Conservation (phyloP, 495 filamentous ascomycete species). For the Cercophora newfieldiana region DNA sequence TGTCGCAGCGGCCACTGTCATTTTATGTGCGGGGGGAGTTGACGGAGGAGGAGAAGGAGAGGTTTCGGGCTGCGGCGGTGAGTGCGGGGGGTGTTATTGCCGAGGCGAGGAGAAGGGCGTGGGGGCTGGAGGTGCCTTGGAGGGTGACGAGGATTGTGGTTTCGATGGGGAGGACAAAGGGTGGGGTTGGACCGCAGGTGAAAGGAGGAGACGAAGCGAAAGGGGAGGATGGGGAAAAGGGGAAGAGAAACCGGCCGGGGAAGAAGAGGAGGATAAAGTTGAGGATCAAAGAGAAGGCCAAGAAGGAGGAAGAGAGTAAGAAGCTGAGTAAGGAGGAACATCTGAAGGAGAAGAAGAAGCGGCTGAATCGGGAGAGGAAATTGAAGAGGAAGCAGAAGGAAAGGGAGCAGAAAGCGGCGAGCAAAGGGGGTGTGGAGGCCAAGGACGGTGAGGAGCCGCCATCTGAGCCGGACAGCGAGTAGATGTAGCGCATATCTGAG, state of each 20-base stretch:
- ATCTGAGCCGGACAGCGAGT: constrained; percentile 8
- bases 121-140: constrained; percentile 59
- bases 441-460: background rate
- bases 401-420: constrained; percentile 47
- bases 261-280: constrained; percentile 56
- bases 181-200: background rate
- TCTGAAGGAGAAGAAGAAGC: constrained; percentile 54
- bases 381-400: constrained; percentile 52
- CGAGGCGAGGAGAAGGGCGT: constrained; percentile 42
- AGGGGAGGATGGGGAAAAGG: constrained; percentile 10
- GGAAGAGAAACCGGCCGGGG: constrained; percentile 44
- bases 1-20: constrained; percentile 40
- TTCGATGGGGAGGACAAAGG: background rate
- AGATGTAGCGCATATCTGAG: background rate
- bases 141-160: constrained; percentile 44
- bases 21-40: constrained; percentile 48
- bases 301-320: constrained; percentile 28
- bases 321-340: constrained; percentile 49
- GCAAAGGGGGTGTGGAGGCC: constrained; percentile 21
- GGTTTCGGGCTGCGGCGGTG: constrained; percentile 45
- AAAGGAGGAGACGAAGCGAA: background rate
- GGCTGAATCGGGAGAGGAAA: constrained; percentile 54
- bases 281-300: constrained; percentile 37
- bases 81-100: constrained; percentile 45
- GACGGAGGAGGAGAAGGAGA: constrained; percentile 27